Conservation (phyloP, 1,284 basidiomycete genomes). For the Ganoderma leucocontextum region DNA sequence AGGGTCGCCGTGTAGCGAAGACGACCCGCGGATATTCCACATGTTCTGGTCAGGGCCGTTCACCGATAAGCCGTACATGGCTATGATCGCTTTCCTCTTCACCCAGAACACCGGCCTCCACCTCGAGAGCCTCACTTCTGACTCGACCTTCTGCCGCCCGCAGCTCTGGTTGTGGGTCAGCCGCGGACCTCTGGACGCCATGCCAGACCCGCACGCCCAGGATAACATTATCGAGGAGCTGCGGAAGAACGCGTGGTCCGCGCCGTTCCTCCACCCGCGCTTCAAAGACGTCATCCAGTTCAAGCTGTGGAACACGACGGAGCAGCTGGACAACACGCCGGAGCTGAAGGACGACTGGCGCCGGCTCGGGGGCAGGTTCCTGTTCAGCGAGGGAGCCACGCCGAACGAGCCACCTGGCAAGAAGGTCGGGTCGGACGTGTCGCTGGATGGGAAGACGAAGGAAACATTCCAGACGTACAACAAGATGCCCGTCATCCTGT, state of each 20-base stretch:
- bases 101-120: slow-evolving; percentile 80
- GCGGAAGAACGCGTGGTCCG: slow-evolving; percentile 70
- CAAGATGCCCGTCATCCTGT: slow-evolving; percentile 69
- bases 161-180: slow-evolving; percentile 82
- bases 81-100: slow-evolving; percentile 77
- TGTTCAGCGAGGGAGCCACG: slow-evolving; percentile 73
- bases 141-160: slow-evolving; percentile 62
- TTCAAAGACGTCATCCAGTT: slow-evolving; percentile 75
- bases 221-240: slow-evolving; percentile 67
- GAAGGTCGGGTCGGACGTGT: slow-evolving; percentile 33
- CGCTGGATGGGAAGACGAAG: slow-evolving; percentile 33
- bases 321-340: slow-evolving; percentile 69
- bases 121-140: slow-evolving; percentile 46
- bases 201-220: slow-evolving; percentile 62
- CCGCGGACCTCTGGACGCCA: slow-evolving; percentile 63
- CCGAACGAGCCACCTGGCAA: slow-evolving; percentile 45
- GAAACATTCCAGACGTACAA: slow-evolving; percentile 56
- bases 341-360: slow-evolving; percentile 73
- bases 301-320: slow-evolving; percentile 78
- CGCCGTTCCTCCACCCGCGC: slow-evolving; percentile 71
- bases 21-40: slow-evolving; percentile 76
- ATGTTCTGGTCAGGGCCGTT: slow-evolving; percentile 86
- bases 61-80: slow-evolving; percentile 82
- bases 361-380: slow-evolving; percentile 50
- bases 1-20: slow-evolving; percentile 62